Evolutionary conservation across 331 rosid genomes (phyloP).

Genomic region (Rosa hybrid): DNA sequence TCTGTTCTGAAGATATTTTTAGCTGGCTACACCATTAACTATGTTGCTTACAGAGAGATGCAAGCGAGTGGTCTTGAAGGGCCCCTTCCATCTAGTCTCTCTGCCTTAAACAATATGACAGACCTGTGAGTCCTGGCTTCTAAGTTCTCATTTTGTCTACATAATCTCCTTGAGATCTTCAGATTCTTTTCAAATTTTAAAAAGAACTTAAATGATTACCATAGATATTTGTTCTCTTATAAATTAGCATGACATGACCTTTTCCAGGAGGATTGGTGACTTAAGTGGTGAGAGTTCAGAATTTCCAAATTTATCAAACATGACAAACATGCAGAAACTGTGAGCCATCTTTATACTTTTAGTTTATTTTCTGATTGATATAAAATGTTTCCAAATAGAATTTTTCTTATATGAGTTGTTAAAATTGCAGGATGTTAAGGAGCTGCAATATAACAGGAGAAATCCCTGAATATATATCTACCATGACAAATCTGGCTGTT

Average conservation of each 20-base stretch:
- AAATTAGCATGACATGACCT: neutral
- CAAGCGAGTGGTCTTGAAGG: conserved; percentile 42
- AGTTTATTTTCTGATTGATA: neutral
- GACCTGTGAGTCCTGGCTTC: conserved; percentile 29
- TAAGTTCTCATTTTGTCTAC: neutral
- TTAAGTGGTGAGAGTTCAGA: conserved; percentile 3
- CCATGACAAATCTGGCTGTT: neutral
- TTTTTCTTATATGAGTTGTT: conserved; percentile 9
- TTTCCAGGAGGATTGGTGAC: conserved; percentile 22
- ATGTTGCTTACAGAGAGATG: conserved; percentile 30
- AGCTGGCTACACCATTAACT: neutral
- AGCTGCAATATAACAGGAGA: conserved; percentile 28
- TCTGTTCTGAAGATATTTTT: conserved; percentile 1
- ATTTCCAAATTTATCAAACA: conserved; percentile 16
- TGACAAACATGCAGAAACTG: conserved; percentile 13
- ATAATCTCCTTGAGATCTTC: conserved; percentile 4
- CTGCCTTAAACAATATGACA: conserved; percentile 17
- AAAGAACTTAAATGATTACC: neutral
- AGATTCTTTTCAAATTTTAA: neutral
- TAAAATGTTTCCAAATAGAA: neutral
- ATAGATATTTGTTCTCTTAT: too few species aligned
- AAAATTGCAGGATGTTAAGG: conserved; percentile 30
- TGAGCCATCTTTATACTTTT: conserved; percentile 10
- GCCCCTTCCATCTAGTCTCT: conserved; percentile 39
- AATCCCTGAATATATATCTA: conserved; percentile 25